Conservation (phyloP, 2,329 filamentous ascomycete species). For the Penicillium digitatum region DNA sequence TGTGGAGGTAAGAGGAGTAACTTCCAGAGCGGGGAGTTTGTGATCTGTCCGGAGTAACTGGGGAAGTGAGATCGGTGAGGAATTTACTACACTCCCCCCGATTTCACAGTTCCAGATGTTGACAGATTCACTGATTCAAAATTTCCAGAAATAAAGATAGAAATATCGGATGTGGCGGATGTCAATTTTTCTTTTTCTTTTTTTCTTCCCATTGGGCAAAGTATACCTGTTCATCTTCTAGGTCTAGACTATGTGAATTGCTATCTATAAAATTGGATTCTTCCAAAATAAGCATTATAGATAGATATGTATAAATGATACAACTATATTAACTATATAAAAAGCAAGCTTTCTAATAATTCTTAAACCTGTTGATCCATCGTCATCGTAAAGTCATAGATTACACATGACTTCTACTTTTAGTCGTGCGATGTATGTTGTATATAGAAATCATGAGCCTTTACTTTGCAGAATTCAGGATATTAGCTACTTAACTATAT, state of each 20-base stretch:
- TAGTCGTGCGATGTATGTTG: not conserved
- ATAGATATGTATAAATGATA: not conserved
- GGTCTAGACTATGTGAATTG: not conserved
- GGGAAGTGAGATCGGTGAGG: constrained; percentile 22
- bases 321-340: not conserved
- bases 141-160: not conserved
- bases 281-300: not conserved
- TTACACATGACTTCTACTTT: not conserved
- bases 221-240: not conserved
- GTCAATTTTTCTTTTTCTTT: not conserved
- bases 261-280: not conserved
- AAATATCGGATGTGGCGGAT: constrained; percentile 11
- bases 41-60: constrained; percentile 21
- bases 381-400: constrained; percentile 1
- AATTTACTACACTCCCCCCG: not conserved
- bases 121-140: not conserved
- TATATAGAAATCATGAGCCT: not conserved
- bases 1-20: constrained; percentile 12
- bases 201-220: not conserved
- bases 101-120: not conserved
- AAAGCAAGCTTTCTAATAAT: not conserved
- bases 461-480: not conserved
- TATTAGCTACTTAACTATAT: not conserved
- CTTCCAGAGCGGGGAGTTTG: constrained; percentile 10
- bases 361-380: not conserved